These are phyloP conservation scores for Polygonum aviculare DNA, from an alignment of 148 eudicot species.

Conservation along the genomic window DNA sequence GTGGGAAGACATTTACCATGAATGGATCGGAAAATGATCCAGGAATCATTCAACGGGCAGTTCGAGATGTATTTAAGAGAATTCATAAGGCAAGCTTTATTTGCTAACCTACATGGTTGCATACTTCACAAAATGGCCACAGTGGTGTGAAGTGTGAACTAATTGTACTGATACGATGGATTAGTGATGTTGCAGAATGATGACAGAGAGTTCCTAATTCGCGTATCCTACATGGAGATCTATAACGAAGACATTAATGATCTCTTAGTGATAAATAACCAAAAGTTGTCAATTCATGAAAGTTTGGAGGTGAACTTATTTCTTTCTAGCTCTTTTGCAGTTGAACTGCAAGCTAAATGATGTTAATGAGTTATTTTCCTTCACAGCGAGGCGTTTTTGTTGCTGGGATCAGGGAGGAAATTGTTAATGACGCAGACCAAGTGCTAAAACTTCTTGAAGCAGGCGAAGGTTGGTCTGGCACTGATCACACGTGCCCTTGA, in stretches of 20 bases:
- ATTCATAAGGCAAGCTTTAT: constrained; percentile 34
- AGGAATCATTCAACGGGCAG: constrained; percentile 80
- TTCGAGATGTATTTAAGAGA: constrained; percentile 63
- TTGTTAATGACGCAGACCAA: constrained; percentile 80
- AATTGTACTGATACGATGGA: background rate
- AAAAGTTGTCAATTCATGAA: constrained; percentile 87
- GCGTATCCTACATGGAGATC: constrained; percentile 98
- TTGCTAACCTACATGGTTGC: background rate
- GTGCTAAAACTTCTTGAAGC: constrained; percentile 75
- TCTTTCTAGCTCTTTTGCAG: background rate
- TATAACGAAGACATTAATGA: constrained; percentile 97
- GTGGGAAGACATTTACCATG: constrained; percentile 98
- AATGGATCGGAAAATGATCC: constrained; percentile 88
- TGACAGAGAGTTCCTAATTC: constrained; percentile 76
- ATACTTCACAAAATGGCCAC: background rate
- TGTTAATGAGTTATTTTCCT: constrained; percentile 14
- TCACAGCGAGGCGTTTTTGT: constrained; percentile 89
- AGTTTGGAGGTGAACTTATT: constrained; percentile 62
- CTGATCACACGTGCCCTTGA: background rate
- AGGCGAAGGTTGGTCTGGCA: constrained; percentile 68
- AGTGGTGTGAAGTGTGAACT: background rate
- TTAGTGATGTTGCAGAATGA: constrained; percentile 31
- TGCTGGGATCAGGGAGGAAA: constrained; percentile 92
- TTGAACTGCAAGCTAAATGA: background rate
- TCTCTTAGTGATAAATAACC: constrained; percentile 72